Base-by-base conservation (phyloP, 768 basidiomycete species). In the Hemileccinum impolitum region DNA sequence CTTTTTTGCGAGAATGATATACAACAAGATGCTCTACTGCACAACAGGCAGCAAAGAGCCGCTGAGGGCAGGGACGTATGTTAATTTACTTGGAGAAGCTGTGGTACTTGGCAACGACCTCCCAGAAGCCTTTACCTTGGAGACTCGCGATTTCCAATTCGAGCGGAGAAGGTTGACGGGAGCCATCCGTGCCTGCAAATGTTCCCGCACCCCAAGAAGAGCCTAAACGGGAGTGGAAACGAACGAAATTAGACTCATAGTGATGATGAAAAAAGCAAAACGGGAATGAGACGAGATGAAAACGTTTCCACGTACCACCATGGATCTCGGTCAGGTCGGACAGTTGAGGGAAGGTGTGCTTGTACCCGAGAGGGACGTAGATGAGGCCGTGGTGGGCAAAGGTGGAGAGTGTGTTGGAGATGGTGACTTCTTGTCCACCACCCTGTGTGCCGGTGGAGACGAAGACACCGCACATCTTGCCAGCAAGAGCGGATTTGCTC, bases 191-290 rank as follows among this genome's bases (percentile, higher is more conserved):
- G 38, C 72, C 74, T 12, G 84, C 74, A 56, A 79, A 72, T 28
- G 85, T 85, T 39, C 85, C 88, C n/a, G 87, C 82, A 55, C 90
- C 90, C 80, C 84, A 94, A 1, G 90, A 78, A 17, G 85, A 84
- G 39, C 87, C 87, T 84, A 39, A 17, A 34, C 37, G 18, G 13
- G 17, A 41, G 26, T 19, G n/a, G n/a, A 23, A 15, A 15, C 30
- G 18, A 21, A 21, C 41, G 15, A 28, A 34, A 36, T 36, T 36
- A 36, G 35, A 36, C 35, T 36, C 35, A 6, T 23, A 23, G 6
- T 6, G 23, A 23, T 12, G 11, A 19, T 18, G 12, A 17, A 36
- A 14, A 13, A 11, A 17, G 13, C 13, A 23, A 43, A 31, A 31
- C 9, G 17, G n/a, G 26, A 26, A 13, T 9, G 39, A 30, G 28